phyloP scores from a whole-genome alignment of 1,139 yeast genomes.

The Meyerozyma smithsonii region DNA sequence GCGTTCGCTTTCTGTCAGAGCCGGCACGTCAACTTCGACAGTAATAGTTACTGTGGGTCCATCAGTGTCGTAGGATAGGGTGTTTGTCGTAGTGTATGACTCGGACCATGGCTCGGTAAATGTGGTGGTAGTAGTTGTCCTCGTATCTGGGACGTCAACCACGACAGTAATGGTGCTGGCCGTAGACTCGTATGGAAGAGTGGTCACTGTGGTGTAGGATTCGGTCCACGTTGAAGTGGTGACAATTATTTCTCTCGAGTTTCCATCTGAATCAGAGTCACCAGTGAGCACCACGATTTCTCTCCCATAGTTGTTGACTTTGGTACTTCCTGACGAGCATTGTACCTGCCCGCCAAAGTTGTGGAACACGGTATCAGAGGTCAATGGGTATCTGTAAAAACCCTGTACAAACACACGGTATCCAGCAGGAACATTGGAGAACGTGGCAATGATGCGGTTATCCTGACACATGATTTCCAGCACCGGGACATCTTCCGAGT shows the following conservation, averaged over 20 bases:
- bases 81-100: constrained; percentile 3
- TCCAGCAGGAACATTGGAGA: constrained; percentile 9
- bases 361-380: constrained; percentile 9
- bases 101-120: constrained; percentile 5
- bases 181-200: constrained; percentile 3
- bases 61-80: constrained; percentile 3
- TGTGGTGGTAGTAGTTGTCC: constrained; percentile 6
- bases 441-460: constrained; percentile 8
- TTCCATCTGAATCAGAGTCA: constrained; percentile 5
- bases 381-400: constrained; percentile 10
- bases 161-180: constrained; percentile 10
- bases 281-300: constrained; percentile 13
- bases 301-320: constrained; percentile 7
- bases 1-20: not conserved
- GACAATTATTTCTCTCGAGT: constrained; percentile 4
- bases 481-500: constrained; percentile 4
- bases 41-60: not conserved
- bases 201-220: not conserved
- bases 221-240: constrained; percentile 6
- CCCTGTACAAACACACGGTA: constrained; percentile 16
- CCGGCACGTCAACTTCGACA: not conserved
- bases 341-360: constrained; percentile 10
- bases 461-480: constrained; percentile 6
- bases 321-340: constrained; percentile 13
- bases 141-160: constrained; percentile 4